Evolutionary conservation across 2,329 filamentous ascomycete species (phyloP).

Genomic region (Xylariaceae sp.): DNA sequence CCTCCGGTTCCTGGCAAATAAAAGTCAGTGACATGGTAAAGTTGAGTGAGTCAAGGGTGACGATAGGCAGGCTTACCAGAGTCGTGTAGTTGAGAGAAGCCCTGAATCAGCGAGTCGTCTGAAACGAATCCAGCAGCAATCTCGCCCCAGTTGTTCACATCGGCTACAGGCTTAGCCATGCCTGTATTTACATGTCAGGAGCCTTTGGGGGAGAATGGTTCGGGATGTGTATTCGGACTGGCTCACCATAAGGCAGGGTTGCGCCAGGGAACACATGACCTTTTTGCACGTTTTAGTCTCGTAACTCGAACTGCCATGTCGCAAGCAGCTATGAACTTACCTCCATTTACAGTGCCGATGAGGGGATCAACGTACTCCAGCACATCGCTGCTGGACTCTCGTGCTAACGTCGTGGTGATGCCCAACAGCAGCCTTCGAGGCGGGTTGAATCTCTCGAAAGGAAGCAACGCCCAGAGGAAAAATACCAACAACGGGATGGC

Average conservation of each 20-base stretch:
- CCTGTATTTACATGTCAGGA: constrained; percentile 32
- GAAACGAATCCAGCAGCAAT: constrained; percentile 44
- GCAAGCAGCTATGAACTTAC: constrained; percentile 25
- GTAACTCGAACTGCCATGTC: background rate
- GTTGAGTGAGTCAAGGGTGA: background rate
- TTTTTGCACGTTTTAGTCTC: constrained; percentile 28
- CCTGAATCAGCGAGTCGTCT: constrained; percentile 41
- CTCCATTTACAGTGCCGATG: constrained; percentile 43
- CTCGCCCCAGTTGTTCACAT: constrained; percentile 38
- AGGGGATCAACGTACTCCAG: constrained; percentile 41
- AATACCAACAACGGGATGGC: constrained; percentile 29
- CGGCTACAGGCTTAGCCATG: constrained; percentile 46
- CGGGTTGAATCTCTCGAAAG: constrained; percentile 33
- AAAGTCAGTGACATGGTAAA: background rate
- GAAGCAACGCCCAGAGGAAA: constrained; percentile 38
- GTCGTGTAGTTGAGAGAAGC: constrained; percentile 46
- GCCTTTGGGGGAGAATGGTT: background rate
- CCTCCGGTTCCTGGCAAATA: constrained; percentile 41
- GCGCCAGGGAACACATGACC: constrained; percentile 46
- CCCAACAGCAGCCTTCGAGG: constrained; percentile 31
- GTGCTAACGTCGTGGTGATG: constrained; percentile 24
- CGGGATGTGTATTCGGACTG: background rate
- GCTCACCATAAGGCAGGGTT: constrained; percentile 43
- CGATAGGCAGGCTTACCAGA: constrained; percentile 35
- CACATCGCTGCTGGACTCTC: constrained; percentile 32